phyloP scores from a whole-genome alignment of 2,329 filamentous ascomycete genomes.

The Aspergillus chevalieri region DNA sequence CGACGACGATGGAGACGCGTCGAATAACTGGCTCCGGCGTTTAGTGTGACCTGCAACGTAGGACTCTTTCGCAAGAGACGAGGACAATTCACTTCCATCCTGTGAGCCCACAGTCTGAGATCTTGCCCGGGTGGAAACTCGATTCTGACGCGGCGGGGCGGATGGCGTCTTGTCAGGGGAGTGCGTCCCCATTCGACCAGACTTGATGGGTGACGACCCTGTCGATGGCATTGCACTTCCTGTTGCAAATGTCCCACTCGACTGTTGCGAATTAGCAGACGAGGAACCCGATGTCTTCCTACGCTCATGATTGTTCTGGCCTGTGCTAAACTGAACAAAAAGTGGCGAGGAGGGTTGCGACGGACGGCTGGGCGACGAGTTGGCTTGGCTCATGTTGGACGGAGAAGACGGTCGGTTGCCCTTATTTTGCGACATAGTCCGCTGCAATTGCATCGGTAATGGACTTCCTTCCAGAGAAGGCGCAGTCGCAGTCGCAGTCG shows the following conservation, averaged over 20 bases:
- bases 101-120: constrained; percentile 93
- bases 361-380: constrained; percentile 77
- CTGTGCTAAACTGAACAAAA: constrained; percentile 92
- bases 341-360: constrained; percentile 83
- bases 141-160: constrained; percentile 58
- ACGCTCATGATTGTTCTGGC: constrained; percentile 66
- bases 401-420: constrained; percentile 77
- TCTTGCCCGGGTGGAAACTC: constrained; percentile 64
- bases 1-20: constrained; percentile 94
- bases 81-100: constrained; percentile 68
- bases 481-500: constrained; percentile 36
- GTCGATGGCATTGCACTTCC: constrained; percentile 53
- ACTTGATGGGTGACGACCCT: constrained; percentile 50
- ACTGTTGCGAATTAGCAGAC: constrained; percentile 75
- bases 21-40: constrained; percentile 86
- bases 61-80: constrained; percentile 53
- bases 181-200: constrained; percentile 34
- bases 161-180: constrained; percentile 57
- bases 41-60: constrained; percentile 71
- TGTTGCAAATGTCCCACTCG: constrained; percentile 62
- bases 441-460: constrained; percentile 70
- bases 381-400: constrained; percentile 69
- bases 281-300: constrained; percentile 90
- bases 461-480: constrained; percentile 79
- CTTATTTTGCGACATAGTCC: constrained; percentile 77